These are phyloP conservation scores for Exophiala xenobiotica DNA, from an alignment of 2,329 filamentous ascomycete genomes.

Conservation along the genomic window DNA sequence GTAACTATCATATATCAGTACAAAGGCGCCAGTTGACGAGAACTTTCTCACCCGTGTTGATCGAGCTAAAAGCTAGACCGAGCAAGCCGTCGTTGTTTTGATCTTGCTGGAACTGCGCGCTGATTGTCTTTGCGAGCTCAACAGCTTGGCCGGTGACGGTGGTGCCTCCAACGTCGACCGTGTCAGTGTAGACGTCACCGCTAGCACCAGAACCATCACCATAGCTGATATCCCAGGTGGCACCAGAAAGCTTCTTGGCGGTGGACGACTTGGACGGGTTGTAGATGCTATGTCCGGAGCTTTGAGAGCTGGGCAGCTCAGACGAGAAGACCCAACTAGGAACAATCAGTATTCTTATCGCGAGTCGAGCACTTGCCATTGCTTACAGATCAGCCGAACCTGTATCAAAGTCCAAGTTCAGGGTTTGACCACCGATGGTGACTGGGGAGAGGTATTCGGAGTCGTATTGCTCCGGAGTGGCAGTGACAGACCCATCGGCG, in stretches of 20 bases:
- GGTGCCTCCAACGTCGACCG: slow-evolving; percentile 60
- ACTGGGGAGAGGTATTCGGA: slow-evolving; percentile 62
- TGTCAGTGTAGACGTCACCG: slow-evolving; percentile 66
- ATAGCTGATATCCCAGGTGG: slow-evolving; percentile 62
- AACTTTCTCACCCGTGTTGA: slow-evolving; percentile 53
- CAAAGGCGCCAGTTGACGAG: neutral
- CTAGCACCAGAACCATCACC: slow-evolving; percentile 64
- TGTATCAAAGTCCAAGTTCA: slow-evolving; percentile 71
- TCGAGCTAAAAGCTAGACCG: slow-evolving; percentile 58
- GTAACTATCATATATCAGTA: slow-evolving; percentile 36
- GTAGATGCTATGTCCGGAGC: slow-evolving; percentile 60
- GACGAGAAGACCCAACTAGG: slow-evolving; percentile 66
- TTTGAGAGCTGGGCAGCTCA: slow-evolving; percentile 52
- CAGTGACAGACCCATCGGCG: slow-evolving; percentile 30
- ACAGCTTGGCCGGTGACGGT: slow-evolving; percentile 63
- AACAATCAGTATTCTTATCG: neutral
- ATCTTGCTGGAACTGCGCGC: slow-evolving; percentile 52
- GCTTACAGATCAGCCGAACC: slow-evolving; percentile 65
- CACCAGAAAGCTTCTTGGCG: slow-evolving; percentile 47
- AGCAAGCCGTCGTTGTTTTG: slow-evolving; percentile 59
- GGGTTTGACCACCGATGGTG: slow-evolving; percentile 60
- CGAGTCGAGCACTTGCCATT: neutral
- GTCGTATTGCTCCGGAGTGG: slow-evolving; percentile 52
- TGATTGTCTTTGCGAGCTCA: slow-evolving; percentile 62
- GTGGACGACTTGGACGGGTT: slow-evolving; percentile 47